These are phyloP conservation scores for Lipomyces chichibuensis DNA, from an alignment of 805 yeast species.

Conservation along the genomic window DNA sequence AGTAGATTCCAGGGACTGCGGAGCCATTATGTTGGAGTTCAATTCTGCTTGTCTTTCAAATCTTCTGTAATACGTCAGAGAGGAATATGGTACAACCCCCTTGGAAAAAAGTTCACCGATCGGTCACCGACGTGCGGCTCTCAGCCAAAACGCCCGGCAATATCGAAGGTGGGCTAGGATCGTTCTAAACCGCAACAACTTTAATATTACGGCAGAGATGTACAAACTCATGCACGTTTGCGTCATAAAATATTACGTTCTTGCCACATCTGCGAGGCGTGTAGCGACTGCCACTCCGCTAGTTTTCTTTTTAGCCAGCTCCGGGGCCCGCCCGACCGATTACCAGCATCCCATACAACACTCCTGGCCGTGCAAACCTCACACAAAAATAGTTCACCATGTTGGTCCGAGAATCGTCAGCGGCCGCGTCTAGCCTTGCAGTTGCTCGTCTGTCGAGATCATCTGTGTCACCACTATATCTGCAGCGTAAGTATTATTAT, in stretches of 20 bases:
- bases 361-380: background rate
- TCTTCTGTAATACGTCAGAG: no score
- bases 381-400: background rate
- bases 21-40: background rate
- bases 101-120: no score
- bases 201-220: background rate
- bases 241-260: background rate
- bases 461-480: background rate
- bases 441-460: background rate
- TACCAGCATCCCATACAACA: background rate
- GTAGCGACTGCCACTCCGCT: background rate
- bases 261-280: background rate
- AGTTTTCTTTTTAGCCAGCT: no score
- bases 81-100: no score
- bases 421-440: background rate
- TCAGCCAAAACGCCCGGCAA: no score
- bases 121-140: no score
- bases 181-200: no score
- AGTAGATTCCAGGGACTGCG: constrained; percentile 12
- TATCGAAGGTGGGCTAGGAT: background rate
- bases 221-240: background rate
- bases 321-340: no score
- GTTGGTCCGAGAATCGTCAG: background rate
- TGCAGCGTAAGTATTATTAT: background rate
- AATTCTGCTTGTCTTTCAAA: no score